These are phyloP conservation scores for Porosira glacialis DNA, from an alignment of 352 stramenopile species.

Conservation along the genomic window DNA sequence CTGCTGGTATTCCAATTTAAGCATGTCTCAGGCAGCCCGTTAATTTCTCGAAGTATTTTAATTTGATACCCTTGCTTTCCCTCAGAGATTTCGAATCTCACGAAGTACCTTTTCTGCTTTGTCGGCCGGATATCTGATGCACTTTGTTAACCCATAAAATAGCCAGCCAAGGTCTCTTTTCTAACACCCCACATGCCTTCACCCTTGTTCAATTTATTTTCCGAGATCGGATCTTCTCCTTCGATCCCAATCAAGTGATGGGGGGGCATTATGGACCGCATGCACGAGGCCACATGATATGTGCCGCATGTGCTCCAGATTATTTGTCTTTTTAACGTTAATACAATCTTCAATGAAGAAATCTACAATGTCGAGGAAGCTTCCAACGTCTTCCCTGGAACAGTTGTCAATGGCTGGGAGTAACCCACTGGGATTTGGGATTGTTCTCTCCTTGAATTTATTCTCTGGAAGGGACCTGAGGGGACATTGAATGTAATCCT, in stretches of 20 bases:
- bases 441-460: slow-evolving; percentile 8
- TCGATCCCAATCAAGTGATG: slow-evolving; percentile 7
- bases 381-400: background rate
- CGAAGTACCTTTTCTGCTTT: too few species aligned
- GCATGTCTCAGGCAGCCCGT: too few species aligned
- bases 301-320: slow-evolving; percentile 12
- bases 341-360: slow-evolving; percentile 43
- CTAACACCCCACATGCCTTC: background rate
- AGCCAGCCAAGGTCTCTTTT: slow-evolving; percentile 6
- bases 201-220: slow-evolving; percentile 4
- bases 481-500: slow-evolving; percentile 3
- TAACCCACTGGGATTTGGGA: background rate
- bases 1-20: too few species aligned
- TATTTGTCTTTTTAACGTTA: background rate
- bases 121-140: too few species aligned
- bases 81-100: too few species aligned
- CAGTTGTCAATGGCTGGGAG: background rate
- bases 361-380: background rate
- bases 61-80: too few species aligned
- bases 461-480: slow-evolving; percentile 11
- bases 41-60: too few species aligned
- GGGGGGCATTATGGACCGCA: slow-evolving; percentile 25
- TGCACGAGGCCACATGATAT: slow-evolving; percentile 8
- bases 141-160: slow-evolving; percentile 7
- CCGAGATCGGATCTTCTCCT: background rate